phyloP scores from a whole-genome alignment of 176 grass and related monocot species.

The Aegilops speltoides region DNA sequence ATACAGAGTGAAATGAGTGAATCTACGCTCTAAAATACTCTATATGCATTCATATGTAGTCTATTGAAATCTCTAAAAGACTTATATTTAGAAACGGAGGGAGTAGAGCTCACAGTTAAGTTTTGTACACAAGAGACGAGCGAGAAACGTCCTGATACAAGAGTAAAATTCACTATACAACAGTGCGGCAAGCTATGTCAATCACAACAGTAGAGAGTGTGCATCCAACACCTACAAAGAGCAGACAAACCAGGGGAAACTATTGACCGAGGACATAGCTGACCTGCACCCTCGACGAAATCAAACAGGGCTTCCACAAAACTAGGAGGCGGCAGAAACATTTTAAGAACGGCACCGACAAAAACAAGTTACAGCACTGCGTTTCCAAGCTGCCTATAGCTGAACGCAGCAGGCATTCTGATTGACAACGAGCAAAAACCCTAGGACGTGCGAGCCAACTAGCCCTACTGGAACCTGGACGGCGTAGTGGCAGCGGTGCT shows the following conservation, averaged over 20 bases:
- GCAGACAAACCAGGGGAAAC: background rate
- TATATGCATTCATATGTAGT: too few relatives aligned
- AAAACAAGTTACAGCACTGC: background rate
- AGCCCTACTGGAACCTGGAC: slow-evolving; percentile 44
- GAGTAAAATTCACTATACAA: slow-evolving; percentile 20
- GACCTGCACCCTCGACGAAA: background rate
- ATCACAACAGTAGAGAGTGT: background rate
- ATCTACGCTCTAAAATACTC: too few relatives aligned
- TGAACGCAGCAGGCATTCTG: background rate
- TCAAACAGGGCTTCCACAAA: background rate
- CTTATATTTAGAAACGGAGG: too few relatives aligned
- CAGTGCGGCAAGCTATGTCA: slow-evolving; percentile 12
- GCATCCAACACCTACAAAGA: background rate
- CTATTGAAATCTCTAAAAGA: too few relatives aligned
- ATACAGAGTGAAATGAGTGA: too few relatives aligned
- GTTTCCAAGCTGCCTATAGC: background rate
- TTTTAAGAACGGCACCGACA: slow-evolving; percentile 20
- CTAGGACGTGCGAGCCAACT: background rate
- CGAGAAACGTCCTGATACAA: background rate
- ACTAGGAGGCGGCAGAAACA: background rate
- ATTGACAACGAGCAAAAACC: too few relatives aligned
- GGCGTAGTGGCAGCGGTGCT: slow-evolving; percentile 38
- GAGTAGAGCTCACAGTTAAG: background rate
- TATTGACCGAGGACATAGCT: background rate
- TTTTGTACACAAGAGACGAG: background rate